These are phyloP conservation scores for Cucumis cinereus DNA, from an alignment of 306 rosid genomes.

Conservation along the genomic window DNA sequence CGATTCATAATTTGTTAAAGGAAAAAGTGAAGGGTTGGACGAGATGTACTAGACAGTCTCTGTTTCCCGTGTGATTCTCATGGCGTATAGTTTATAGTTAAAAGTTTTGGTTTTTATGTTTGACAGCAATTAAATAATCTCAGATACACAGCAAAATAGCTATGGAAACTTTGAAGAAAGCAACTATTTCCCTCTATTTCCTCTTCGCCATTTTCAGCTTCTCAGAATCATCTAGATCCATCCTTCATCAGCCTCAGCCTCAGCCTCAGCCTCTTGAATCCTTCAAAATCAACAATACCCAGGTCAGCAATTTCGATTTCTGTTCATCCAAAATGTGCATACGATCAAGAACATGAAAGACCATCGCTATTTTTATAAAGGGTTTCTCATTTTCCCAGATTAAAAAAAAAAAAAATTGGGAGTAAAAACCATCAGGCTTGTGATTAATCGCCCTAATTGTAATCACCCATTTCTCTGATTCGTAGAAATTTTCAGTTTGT, in stretches of 20 bases:
- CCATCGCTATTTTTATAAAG: neutral
- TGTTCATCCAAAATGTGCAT: neutral
- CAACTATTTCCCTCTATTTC: constrained; percentile 15
- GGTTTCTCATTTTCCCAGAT: neutral
- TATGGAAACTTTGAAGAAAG: neutral
- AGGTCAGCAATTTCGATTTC: constrained; percentile 3
- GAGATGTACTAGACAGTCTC: neutral
- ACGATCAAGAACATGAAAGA: neutral
- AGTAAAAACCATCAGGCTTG: neutral
- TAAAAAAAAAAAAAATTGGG: neutral
- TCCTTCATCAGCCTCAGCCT: constrained; percentile 17
- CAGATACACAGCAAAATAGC: neutral
- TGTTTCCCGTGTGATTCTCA: neutral
- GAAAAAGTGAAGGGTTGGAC: neutral
- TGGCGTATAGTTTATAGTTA: neutral
- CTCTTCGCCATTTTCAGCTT: constrained; percentile 14
- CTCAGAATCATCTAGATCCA: constrained; percentile 25
- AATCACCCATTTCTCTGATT: neutral
- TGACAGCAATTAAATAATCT: neutral
- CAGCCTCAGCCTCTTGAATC: constrained; percentile 30
- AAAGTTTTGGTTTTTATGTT: neutral
- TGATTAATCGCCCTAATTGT: neutral
- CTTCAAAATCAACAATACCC: constrained; percentile 29
- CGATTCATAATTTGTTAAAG: neutral
- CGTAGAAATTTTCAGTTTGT: neutral